Evolutionary conservation across 2,329 filamentous ascomycete species (phyloP), one percentile per base, ranked within the genome.

Genomic region (Nannizziopsis arthrosporioides): DNA sequence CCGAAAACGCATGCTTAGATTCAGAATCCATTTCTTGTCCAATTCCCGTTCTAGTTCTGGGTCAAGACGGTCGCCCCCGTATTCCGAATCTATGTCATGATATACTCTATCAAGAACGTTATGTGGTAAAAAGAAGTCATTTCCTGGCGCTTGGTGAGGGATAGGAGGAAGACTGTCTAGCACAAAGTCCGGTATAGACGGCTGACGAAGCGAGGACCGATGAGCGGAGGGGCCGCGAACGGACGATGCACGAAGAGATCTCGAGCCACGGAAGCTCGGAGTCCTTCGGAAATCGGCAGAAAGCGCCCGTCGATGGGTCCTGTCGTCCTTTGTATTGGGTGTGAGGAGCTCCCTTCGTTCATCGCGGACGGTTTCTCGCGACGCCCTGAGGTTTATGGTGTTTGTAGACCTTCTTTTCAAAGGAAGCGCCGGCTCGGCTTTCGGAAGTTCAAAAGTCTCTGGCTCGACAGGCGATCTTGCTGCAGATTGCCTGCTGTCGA

Each of bases 1-100:
- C 51, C 89, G 80, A 65, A 95, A 98, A 65, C 94, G 88, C 92
- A 98, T 95, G 67, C 88, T 95, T 51, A 96, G 75, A 61, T 98
- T 98, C 56, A 98, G 73, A 51, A 98, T 96, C 92, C 92, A 98
- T 59, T 78, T 82, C 52, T 75, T 78, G 60, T 95, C 88, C 48
- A 95, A 75, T 65, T 96, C 90, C 53, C 61, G 57, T 15, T 52
- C 42, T 12, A 54, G 27, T 11, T 35, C 37, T 43, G 65, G 62
- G 46, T 64, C 61, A 42, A 61, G 22, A 27, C 22, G 56, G 17
- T 58, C 53, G 27, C 56, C 54, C 14, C 50, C 51, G 34, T 49
- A 48, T 14, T 45, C 44, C 41, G 50, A 51, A 10, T 78, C 72
- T 45, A 3, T 70, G 46, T 84, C 78, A 58, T 84, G 76, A 12